phyloP scores from a whole-genome alignment of 331 rosid species.

The Telfairia occidentalis region DNA sequence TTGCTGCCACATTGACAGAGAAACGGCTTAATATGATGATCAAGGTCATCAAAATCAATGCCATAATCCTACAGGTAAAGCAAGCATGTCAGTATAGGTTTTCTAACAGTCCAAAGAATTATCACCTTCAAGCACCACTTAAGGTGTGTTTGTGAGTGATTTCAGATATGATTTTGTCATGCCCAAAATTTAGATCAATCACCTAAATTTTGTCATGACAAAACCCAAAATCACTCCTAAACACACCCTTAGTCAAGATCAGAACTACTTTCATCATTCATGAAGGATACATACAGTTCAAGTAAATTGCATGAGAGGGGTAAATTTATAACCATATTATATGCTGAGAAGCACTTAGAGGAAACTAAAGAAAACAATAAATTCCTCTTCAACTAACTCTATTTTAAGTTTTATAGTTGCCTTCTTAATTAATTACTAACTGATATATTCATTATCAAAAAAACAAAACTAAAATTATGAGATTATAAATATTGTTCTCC shows the following conservation, averaged over 20 bases:
- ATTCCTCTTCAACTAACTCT: neutral
- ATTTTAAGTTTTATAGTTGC: neutral
- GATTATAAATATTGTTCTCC: neutral
- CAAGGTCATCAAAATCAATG: conserved; percentile 65
- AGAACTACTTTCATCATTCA: neutral
- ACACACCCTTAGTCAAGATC: neutral
- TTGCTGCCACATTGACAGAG: conserved; percentile 76
- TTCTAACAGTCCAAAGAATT: neutral
- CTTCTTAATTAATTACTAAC: neutral
- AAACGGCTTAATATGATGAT: conserved; percentile 41
- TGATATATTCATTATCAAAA: neutral
- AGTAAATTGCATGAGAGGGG: neutral
- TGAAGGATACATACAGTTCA: neutral
- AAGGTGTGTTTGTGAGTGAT: too few relatives aligned
- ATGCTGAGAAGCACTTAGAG: neutral
- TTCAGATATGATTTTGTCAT: too few relatives aligned
- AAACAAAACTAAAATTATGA: neutral
- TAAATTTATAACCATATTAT: neutral
- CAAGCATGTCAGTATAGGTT: neutral
- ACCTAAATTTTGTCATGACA: too few relatives aligned
- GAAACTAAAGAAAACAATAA: too few relatives aligned
- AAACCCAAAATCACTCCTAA: too few relatives aligned
- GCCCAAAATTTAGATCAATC: too few relatives aligned
- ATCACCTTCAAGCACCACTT: neutral
- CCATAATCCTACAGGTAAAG: conserved; percentile 64